A percentile compares a stretch with the other conserved stretches of the same genome.
phyloP scores from a whole-genome alignment of 2,329 filamentous ascomycete genomes.

The Colletotrichum limetticola region DNA sequence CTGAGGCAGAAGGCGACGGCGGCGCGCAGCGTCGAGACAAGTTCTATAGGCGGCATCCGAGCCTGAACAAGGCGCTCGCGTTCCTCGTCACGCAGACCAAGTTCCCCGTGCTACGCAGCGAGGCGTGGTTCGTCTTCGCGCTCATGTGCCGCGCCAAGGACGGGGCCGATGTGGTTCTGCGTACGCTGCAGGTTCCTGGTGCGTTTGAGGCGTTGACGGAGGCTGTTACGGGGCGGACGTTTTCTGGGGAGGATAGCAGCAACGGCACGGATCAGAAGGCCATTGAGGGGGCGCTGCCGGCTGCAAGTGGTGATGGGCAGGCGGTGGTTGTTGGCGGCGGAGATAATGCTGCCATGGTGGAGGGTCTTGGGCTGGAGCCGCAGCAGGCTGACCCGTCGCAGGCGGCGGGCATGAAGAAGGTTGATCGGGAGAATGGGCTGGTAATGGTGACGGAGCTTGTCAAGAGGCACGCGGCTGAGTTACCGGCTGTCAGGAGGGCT shows the following conservation, averaged over 20 bases:
- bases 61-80: constrained; percentile 55
- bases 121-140: constrained; percentile 71
- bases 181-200: constrained; percentile 52
- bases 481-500: constrained; percentile 51
- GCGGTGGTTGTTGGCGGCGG: background rate
- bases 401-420: constrained; percentile 56
- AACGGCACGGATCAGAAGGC: background rate
- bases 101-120: constrained; percentile 68
- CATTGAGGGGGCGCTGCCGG: background rate
- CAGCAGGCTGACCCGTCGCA: constrained; percentile 58
- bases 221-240: constrained; percentile 59
- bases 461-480: constrained; percentile 51
- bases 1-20: constrained; percentile 34
- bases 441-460: constrained; percentile 68
- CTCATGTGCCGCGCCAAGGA: constrained; percentile 65
- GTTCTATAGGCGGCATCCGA: constrained; percentile 59
- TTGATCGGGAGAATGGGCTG: constrained; percentile 71
- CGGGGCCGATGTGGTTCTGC: constrained; percentile 58
- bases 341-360: constrained; percentile 39
- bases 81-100: constrained; percentile 67
- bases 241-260: constrained; percentile 23
- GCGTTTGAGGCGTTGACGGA: constrained; percentile 57
- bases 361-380: constrained; percentile 55
- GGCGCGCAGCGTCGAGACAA: constrained; percentile 38
- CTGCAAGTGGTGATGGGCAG: background rate